Percentiles rank a stretch among this genome's conserved stretches.
These are phyloP conservation scores for Psilocybe cubensis DNA, from an alignment of 768 basidiomycete genomes.

Conservation along the genomic window DNA sequence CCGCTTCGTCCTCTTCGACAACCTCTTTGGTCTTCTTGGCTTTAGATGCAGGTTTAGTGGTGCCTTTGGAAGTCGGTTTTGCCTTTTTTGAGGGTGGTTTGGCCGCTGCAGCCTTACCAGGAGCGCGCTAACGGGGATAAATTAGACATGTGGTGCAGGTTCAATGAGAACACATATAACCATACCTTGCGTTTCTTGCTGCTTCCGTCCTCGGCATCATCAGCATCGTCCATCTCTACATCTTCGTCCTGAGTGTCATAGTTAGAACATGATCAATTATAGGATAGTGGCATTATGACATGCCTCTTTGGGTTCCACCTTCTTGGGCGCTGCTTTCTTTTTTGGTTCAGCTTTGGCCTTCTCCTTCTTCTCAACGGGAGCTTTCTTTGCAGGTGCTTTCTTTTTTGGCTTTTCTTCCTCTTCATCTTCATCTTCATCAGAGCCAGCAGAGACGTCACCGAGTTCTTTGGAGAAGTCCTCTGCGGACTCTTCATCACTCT, in stretches of 20 bases:
- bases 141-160: not conserved
- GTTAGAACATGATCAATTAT: not conserved
- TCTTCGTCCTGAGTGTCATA: constrained; percentile 35
- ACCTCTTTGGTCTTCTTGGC: constrained; percentile 54
- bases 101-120: constrained; percentile 38
- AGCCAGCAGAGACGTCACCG: constrained; percentile 37
- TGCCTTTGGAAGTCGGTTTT: constrained; percentile 52
- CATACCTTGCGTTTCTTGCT: constrained; percentile 77
- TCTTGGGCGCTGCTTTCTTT: constrained; percentile 28
- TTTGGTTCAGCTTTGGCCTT: constrained; percentile 41
- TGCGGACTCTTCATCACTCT: constrained; percentile 28
- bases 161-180: not conserved
- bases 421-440: constrained; percentile 25
- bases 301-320: constrained; percentile 12
- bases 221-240: constrained; percentile 48
- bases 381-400: constrained; percentile 44
- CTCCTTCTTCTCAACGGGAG: constrained; percentile 17
- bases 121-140: constrained; percentile 26
- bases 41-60: constrained; percentile 42
- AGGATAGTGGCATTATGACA: not conserved
- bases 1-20: constrained; percentile 49
- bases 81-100: constrained; percentile 54
- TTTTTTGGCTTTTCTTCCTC: constrained; percentile 55
- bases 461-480: constrained; percentile 50
- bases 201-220: constrained; percentile 47